Base-by-base conservation (phyloP, 2,329 filamentous ascomycete species). In the Venturia asperata region DNA sequence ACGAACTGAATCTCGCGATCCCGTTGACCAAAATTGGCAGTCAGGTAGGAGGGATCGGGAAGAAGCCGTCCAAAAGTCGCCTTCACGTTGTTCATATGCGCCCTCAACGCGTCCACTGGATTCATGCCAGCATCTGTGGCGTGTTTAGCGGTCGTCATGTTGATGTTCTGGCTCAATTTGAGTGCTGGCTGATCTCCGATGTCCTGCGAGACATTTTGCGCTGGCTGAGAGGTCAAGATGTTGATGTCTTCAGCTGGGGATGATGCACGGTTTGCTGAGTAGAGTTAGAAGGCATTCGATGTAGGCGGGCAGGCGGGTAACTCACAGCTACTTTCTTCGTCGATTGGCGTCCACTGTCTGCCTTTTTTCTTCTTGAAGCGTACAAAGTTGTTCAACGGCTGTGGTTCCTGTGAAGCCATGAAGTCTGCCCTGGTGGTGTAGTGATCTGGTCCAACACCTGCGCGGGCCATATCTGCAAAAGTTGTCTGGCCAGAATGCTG, bases 1-100 rank as follows among this genome's bases (percentile, higher is more conserved):
- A 79, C 75, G 70, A 80, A 81, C 17, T 77, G 72, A 21, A 81
- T 70, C 66, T 80, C 74, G 10, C 78, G 78, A 61, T 80, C 72
- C 37, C 73, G 71, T 24, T 67, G 66, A 34, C 76, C 76, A 19
- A 67, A 63, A 30, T 67, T 71, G 27, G 69, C 64, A 5, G 72
- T 71, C 30, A 81, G 72, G 65, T 71, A 75, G 19, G 76, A 75
- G 5, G 74, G 74, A 21, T 76, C 73, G n/a, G 78, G 77, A 2
- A 80, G 71, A 6, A 70, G 69, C 27, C 74, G 74, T 27, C 77
- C 78, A 61, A 80, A 81, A 17, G 79, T 69, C 37, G 74, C 68
- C 55, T 71, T 68, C 62, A 77, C 73, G 34, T 75, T 72, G 27
- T 71, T 69, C 34, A 66, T 55, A 42, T 66, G 64, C 45, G 27